phyloP scores from a whole-genome alignment of 495 filamentous ascomycete genomes.

The Symbiotaphrina buchneri region DNA sequence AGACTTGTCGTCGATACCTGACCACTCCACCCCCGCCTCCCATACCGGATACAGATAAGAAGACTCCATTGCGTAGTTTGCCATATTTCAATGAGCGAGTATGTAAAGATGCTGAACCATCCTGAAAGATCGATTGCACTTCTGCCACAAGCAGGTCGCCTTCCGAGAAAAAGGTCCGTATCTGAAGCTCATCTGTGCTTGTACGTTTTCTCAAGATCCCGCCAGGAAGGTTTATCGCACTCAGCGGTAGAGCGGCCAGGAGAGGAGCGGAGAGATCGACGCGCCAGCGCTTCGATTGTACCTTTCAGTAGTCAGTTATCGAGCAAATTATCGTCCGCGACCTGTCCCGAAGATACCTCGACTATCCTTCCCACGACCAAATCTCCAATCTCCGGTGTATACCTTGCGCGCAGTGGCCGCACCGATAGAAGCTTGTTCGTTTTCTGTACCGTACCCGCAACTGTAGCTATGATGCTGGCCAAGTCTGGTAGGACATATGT shows the following conservation, averaged over 20 bases:
- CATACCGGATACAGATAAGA: slow-evolving; percentile 55
- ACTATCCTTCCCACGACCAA: slow-evolving; percentile 84
- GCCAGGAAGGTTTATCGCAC: slow-evolving; percentile 81
- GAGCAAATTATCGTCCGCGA: background rate
- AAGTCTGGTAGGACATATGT: slow-evolving; percentile 40
- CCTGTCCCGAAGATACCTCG: slow-evolving; percentile 25
- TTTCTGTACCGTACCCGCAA: slow-evolving; percentile 68
- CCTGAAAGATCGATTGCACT: slow-evolving; percentile 62
- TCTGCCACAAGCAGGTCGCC: slow-evolving; percentile 80
- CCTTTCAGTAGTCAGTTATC: slow-evolving; percentile 9
- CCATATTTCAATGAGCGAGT: slow-evolving; percentile 82
- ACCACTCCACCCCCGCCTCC: slow-evolving; percentile 72
- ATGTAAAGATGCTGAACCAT: slow-evolving; percentile 70
- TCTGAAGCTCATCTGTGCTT: slow-evolving; percentile 85
- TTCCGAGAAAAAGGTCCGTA: slow-evolving; percentile 78
- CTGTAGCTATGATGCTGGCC: slow-evolving; percentile 56
- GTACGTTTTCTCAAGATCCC: slow-evolving; percentile 81
- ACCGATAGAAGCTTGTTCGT: slow-evolving; percentile 95
- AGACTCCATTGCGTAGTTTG: slow-evolving; percentile 80
- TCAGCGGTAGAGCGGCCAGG: slow-evolving; percentile 61
- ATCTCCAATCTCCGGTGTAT: slow-evolving; percentile 88
- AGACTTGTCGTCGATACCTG: slow-evolving; percentile 60
- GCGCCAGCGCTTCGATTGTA: slow-evolving; percentile 75
- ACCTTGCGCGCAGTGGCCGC: slow-evolving; percentile 71
- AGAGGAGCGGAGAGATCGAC: slow-evolving; percentile 77